These are phyloP conservation scores for Chaetomium fimeti DNA, from an alignment of 495 filamentous ascomycete genomes.

Conservation along the genomic window DNA sequence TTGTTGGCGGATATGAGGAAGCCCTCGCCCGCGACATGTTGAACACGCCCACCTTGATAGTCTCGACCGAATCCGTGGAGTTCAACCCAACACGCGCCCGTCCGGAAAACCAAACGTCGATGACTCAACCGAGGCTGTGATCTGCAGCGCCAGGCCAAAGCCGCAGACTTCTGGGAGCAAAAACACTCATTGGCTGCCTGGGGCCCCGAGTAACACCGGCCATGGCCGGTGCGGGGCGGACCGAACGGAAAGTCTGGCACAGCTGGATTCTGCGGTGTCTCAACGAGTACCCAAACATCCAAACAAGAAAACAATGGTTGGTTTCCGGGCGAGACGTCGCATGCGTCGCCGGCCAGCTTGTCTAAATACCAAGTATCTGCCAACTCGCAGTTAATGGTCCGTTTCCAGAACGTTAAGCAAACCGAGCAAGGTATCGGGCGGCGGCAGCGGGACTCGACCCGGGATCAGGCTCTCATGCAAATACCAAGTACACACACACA, in stretches of 20 bases:
- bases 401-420: slow-evolving; percentile 1
- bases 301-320: neutral
- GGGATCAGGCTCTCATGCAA: neutral
- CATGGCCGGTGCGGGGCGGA: slow-evolving; percentile 20
- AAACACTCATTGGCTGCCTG: slow-evolving; percentile 5
- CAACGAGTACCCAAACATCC: neutral
- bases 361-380: neutral
- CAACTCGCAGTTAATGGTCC: neutral
- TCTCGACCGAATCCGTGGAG: slow-evolving; percentile 17
- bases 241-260: slow-evolving; percentile 23
- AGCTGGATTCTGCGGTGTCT: slow-evolving; percentile 8
- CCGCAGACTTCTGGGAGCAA: neutral
- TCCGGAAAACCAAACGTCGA: neutral
- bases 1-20: neutral
- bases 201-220: slow-evolving; percentile 17
- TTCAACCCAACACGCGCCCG: neutral
- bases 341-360: neutral
- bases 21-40: neutral
- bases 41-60: slow-evolving; percentile 3
- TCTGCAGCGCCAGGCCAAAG: slow-evolving; percentile 11
- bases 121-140: slow-evolving; percentile 16
- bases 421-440: neutral
- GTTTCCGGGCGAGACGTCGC: neutral
- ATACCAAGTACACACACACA: neutral
- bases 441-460: neutral